Evolutionary conservation across 2,329 filamentous ascomycete genomes (phyloP).

Genomic region (Penicillium brevicompactum): DNA sequence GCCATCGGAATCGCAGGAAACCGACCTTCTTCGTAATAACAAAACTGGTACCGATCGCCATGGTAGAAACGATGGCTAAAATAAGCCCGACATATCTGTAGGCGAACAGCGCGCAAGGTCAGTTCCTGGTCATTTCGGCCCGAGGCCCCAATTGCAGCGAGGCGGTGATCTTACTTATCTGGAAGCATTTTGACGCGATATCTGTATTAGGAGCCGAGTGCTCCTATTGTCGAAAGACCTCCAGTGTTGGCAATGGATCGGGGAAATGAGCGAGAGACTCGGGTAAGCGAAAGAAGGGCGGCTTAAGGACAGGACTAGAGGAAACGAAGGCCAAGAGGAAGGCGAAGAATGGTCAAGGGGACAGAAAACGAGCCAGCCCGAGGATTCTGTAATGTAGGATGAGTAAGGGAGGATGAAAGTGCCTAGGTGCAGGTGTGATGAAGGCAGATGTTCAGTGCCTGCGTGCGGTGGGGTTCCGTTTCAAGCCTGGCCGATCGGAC

Average conservation of each 20-base stretch:
- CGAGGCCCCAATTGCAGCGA: not conserved
- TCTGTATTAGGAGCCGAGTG: slow-evolving; percentile 36
- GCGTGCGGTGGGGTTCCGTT: slow-evolving; percentile 33
- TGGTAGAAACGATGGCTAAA: slow-evolving; percentile 50
- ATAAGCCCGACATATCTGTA: slow-evolving; percentile 50
- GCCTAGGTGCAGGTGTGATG: not conserved
- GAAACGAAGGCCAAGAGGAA: not conserved
- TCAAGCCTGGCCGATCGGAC: slow-evolving; percentile 29
- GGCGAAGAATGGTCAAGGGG: slow-evolving; percentile 8
- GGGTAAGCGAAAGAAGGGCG: slow-evolving; percentile 12
- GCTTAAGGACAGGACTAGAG: not conserved
- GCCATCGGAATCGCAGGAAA: slow-evolving; percentile 12
- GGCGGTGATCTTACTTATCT: slow-evolving; percentile 41
- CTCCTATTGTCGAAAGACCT: slow-evolving; percentile 36
- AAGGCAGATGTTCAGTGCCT: slow-evolving; percentile 23
- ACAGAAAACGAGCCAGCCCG: slow-evolving; percentile 27
- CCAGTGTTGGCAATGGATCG: slow-evolving; percentile 33
- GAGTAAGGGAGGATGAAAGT: slow-evolving; percentile 10
- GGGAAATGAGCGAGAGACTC: slow-evolving; percentile 17
- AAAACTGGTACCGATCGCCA: slow-evolving; percentile 73
- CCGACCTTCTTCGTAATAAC: slow-evolving; percentile 97
- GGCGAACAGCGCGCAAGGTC: slow-evolving; percentile 21
- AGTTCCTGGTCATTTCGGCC: slow-evolving; percentile 20
- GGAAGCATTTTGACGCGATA: slow-evolving; percentile 40
- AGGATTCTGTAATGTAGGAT: slow-evolving; percentile 20